Base-by-base conservation (phyloP, 164 flowering plant species). In the Umbellularia californica region DNA sequence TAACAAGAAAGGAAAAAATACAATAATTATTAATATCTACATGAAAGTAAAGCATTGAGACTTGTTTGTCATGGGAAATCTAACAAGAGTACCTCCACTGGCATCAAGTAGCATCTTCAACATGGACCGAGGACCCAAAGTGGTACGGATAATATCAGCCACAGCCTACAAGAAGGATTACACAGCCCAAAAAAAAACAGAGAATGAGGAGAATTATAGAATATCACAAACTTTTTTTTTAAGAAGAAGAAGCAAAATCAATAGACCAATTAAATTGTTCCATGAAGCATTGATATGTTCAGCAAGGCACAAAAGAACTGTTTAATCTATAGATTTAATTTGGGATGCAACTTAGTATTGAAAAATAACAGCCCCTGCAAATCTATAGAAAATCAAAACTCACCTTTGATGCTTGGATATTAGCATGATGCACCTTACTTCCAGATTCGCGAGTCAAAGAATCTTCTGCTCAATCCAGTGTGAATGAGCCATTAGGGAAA, bases 121-220 rank as follows among this genome's bases (percentile, higher is more conserved):
- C 99, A 95, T 95, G 65, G 99, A 93, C 51, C 99, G 84, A 58
- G 99, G 99, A 73, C 99, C 99, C 88, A 95, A 82, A 15, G 99
- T 95, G n/a, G 97, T 95, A 12, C 99, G 93, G 41, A 95, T 90
- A 15, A 95, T 93, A 68, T 95, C 99, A 74, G 99, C 95, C 74
- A 95, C 97, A 77, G 97, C 95, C 98, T 95, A 84, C 51, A 70
- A 74, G 50, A 25, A 72, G 2, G 50, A 24, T 2, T 30, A 30
- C 1, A 1, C 35, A 30, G 35, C 5, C 28, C n/a, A 9, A 70
- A 47, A 41, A 73, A 55, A 58, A 23, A 62, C 0, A 35, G 52
- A 73, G 58, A 62, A 69, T 71, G 11, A 60, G 60, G 17, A 17
- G 25, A 69, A 69, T 41, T 30, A 30, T 30, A 30, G 33, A 3